Base-by-base conservation (phyloP, 352 stramenopile species). In the Phytophthora parvispora region DNA sequence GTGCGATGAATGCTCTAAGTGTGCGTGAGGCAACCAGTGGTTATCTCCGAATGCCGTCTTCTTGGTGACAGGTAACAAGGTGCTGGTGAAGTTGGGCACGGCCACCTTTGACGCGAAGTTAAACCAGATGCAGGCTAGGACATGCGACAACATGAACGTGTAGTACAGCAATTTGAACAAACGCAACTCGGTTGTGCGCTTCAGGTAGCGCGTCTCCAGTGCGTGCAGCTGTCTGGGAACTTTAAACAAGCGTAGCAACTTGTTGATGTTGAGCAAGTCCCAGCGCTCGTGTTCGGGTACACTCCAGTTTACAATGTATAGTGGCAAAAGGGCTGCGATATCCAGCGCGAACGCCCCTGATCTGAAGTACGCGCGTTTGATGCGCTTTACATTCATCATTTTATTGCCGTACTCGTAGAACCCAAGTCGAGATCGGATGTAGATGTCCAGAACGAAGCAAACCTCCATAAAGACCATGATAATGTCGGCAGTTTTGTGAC, bases 91-190 rank as follows among this genome's bases (percentile, higher is more conserved):
- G 22, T 74, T 74, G 1, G 75, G 58, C 6, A 77, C 62, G 1
- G 75, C 68, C 29, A 68, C 67, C 31, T 76, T 75, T 2, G 72
- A 80, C 1, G 64, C 64, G 16, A 74, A 93, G 51, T 92, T 86
- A 57, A 91, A 91, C 85, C 83, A 93, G n/a, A 89, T 75, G 43
- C 83, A 88, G 1, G 72, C 83, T 1, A 89, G 75, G 6, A 85
- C 61, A 34, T 92, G 85, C 2, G 78, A 82, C 0, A 93, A 60
- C 53, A 93, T 61, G 50, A 91, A 91, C 0, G 77, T 89, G 64
- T 91, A 93, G 72, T 91, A 93, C 0, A 93, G 61, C 10, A 93
- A 57, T 64, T 90, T 92, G 67, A 89, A 87, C 12, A 93, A 32
- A 1, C 83, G 82, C 5, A 93, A 47, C 28, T 93, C 81, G 0